Evolutionary conservation across 192 early-diverging fungal genomes (phyloP), one percentile per base, ranked within the genome.

Genomic region (Entophlyctis luteolus): DNA sequence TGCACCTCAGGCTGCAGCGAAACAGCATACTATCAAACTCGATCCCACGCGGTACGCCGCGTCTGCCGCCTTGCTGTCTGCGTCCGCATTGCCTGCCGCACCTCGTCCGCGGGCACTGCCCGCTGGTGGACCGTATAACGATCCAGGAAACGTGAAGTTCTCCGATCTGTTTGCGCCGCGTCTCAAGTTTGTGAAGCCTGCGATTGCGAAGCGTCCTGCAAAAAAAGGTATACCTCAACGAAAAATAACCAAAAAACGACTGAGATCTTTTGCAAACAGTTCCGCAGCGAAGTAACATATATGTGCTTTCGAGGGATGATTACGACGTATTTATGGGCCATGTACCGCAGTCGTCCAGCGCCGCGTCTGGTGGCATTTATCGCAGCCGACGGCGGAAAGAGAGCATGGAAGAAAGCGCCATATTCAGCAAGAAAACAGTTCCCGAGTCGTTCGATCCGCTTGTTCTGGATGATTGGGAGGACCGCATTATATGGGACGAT

Each of bases 401-500:
- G 2, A 72, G 48, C 35, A 74, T 39, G 53, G 74, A 48, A 62
- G 62, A 62, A 31, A 25, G 55, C 3, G 67, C 57, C 46, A 68
- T 68, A 2, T 68, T 56, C 27, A 22, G 12, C 5, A 20, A 27
- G n/a, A 54, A 68, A 22, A n/a, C n/a, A 33, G n/a, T 58, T 3
- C 55, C 48, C 6, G 18, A 45, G 16, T 57, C 68, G 16, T 80
- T 72, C 77, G 84, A 56, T 38, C 83, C 91, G 4, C 71, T 94
- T 37, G 81, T 90, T 48, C 75, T 94, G 36, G 90, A 92, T 36
- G 59, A 72, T 28, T 97, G 94, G 94, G 92, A 97, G 65, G 84
- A 90, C 25, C 73, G 85, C 4, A 87, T 97, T 46, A 49, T 90
- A 18, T 97, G 94, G 94, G 79, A 85, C 29, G 71, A 52, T 42